Conservation (phyloP, 1,284 basidiomycete species). For the Marasmius fiardii region DNA sequence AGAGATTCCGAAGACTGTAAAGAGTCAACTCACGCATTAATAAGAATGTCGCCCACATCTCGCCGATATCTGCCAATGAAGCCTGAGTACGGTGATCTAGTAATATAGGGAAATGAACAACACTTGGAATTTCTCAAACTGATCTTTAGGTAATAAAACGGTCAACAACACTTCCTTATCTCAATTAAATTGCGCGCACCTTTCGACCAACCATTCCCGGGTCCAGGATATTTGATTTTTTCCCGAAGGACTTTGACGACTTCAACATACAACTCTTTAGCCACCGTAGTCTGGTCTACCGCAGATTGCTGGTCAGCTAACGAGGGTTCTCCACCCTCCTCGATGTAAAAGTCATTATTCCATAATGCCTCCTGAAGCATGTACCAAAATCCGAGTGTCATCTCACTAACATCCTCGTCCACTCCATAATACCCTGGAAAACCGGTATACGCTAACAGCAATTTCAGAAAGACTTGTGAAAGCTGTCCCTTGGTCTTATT, state of each 20-base stretch:
- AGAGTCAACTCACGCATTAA: slow-evolving; percentile 69
- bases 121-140: slow-evolving; percentile 74
- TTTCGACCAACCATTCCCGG: slow-evolving; percentile 60
- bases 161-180: background rate
- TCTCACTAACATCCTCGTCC: slow-evolving; percentile 84
- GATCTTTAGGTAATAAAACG: slow-evolving; percentile 42
- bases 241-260: slow-evolving; percentile 66
- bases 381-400: slow-evolving; percentile 86
- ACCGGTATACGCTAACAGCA: slow-evolving; percentile 74
- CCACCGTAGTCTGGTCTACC: slow-evolving; percentile 49
- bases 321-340: slow-evolving; percentile 31
- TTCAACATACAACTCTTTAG: slow-evolving; percentile 76
- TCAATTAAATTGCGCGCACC: slow-evolving; percentile 37
- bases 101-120: slow-evolving; percentile 22
- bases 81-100: background rate
- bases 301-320: slow-evolving; percentile 6
- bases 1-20: slow-evolving; percentile 10
- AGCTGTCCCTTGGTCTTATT: slow-evolving; percentile 42
- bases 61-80: slow-evolving; percentile 64
- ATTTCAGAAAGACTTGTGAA: slow-evolving; percentile 68
- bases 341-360: slow-evolving; percentile 62
- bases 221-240: slow-evolving; percentile 72
- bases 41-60: slow-evolving; percentile 87
- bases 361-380: slow-evolving; percentile 85
- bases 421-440: slow-evolving; percentile 73